A percentile compares a stretch with the other conserved stretches of the same genome.
These are phyloP conservation scores for Aspergillus pseudotamarii DNA, from an alignment of 2,329 filamentous ascomycete species.

Conservation along the genomic window DNA sequence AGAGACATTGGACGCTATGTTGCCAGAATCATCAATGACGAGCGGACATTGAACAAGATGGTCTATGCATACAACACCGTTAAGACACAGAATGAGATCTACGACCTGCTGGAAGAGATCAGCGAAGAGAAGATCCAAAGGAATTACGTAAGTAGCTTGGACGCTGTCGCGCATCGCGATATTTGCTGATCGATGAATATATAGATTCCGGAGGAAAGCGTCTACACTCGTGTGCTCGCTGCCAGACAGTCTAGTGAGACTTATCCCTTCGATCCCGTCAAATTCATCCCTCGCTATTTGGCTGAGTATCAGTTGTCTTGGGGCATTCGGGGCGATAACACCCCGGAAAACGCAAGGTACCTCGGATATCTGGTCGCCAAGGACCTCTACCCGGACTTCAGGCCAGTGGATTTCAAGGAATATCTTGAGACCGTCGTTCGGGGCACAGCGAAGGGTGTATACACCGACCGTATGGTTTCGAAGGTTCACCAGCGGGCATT, in stretches of 20 bases:
- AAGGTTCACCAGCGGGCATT: constrained; percentile 40
- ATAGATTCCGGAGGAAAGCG: constrained; percentile 40
- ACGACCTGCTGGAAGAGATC: constrained; percentile 49
- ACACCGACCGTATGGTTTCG: constrained; percentile 39
- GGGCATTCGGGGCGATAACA: constrained; percentile 57
- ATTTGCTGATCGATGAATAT: constrained; percentile 16
- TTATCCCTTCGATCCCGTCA: constrained; percentile 40
- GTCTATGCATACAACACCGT: constrained; percentile 55
- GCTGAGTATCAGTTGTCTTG: constrained; percentile 52
- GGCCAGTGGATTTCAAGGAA: constrained; percentile 42
- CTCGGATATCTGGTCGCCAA: constrained; percentile 57
- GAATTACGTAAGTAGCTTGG: constrained; percentile 37
- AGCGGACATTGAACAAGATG: constrained; percentile 56
- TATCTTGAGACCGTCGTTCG: constrained; percentile 46
- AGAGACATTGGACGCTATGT: constrained; percentile 58
- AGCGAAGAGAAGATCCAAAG: constrained; percentile 53
- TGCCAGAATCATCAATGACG: constrained; percentile 55
- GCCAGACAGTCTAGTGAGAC: constrained; percentile 39
- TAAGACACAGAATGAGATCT: constrained; percentile 51
- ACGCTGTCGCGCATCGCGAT: background rate
- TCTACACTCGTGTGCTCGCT: constrained; percentile 37
- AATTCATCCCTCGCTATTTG: constrained; percentile 38
- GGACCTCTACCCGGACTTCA: constrained; percentile 58
- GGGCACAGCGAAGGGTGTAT: constrained; percentile 44
- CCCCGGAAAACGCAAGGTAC: constrained; percentile 55